These are phyloP conservation scores for Hymenoscyphus linearis DNA, from an alignment of 2,329 filamentous ascomycete genomes.

Conservation along the genomic window DNA sequence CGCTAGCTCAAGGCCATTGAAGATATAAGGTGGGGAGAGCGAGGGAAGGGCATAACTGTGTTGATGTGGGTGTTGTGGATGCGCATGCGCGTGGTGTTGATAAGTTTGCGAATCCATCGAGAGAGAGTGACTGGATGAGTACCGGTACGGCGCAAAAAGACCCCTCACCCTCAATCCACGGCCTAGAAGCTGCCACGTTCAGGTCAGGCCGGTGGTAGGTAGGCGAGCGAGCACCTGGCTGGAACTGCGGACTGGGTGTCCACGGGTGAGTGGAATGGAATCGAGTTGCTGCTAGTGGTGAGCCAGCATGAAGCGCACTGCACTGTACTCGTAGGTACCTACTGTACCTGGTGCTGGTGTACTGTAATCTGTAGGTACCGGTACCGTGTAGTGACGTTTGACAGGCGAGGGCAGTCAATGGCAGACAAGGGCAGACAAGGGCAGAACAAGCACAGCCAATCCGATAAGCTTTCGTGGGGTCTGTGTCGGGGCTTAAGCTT, in stretches of 20 bases:
- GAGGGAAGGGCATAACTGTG: conserved; percentile 20
- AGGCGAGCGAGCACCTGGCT: not conserved
- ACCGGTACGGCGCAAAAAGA: not conserved
- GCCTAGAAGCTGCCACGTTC: not conserved
- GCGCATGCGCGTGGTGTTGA: conserved; percentile 2
- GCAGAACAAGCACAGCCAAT: too few relatives aligned
- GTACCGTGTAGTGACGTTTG: too few relatives aligned
- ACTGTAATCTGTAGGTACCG: not conserved
- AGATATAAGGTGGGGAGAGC: conserved; percentile 27
- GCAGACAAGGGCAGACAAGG: too few relatives aligned
- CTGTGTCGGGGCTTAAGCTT: not conserved
- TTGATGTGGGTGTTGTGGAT: not conserved
- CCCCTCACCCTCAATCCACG: not conserved
- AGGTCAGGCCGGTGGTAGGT: not conserved
- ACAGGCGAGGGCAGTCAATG: not conserved
- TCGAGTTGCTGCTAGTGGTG: not conserved
- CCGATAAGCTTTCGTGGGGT: not conserved
- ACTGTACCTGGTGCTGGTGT: not conserved
- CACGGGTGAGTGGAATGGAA: too few relatives aligned
- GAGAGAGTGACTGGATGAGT: not conserved
- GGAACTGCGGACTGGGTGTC: too few relatives aligned
- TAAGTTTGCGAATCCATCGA: conserved; percentile 3
- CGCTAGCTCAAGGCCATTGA: conserved; percentile 24
- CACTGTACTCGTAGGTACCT: not conserved
- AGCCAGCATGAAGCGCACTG: not conserved